A percentile compares a stretch with the other conserved stretches of the same genome.
Conservation (phyloP, 164 flowering plant genomes). For the Magnolia kwangsiensis region DNA sequence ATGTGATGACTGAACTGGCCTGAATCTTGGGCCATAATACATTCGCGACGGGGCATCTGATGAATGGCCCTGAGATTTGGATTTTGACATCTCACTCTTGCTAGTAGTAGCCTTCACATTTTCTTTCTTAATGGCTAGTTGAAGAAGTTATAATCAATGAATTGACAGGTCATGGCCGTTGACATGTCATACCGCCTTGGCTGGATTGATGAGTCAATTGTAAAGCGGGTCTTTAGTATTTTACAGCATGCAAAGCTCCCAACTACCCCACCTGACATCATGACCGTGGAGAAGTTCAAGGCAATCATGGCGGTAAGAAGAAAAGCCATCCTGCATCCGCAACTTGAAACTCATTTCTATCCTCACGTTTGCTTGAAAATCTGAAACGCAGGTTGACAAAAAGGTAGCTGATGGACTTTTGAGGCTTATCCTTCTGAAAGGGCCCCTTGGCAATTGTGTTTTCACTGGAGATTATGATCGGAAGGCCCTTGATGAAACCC, state of each 20-base stretch:
- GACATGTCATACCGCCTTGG: conserved; percentile 98
- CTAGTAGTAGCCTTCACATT: neutral
- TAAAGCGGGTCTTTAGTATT: conserved; percentile 57
- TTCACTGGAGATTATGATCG: conserved; percentile 94
- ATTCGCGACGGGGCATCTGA: neutral
- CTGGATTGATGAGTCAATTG: conserved; percentile 91
- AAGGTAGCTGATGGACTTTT: conserved; percentile 96
- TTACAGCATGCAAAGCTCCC: conserved; percentile 80
- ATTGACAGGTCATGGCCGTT: conserved; percentile 92
- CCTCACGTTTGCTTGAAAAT: neutral
- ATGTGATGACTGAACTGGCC: too few species aligned
- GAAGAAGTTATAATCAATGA: neutral
- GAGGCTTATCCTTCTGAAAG: conserved; percentile 91
- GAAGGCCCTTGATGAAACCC: conserved; percentile 80
- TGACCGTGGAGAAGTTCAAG: conserved; percentile 95
- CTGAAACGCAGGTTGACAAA: conserved; percentile 73
- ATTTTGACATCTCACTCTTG: neutral
- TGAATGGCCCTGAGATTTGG: neutral
- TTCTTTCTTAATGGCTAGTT: neutral
- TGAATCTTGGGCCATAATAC: too few species aligned
- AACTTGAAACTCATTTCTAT: neutral
- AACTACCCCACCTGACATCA: conserved; percentile 69
- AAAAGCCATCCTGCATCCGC: neutral
- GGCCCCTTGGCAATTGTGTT: conserved; percentile 91
- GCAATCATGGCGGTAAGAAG: conserved; percentile 85